These are phyloP conservation scores for Amoeboaphelidium occidentale DNA, from an alignment of 371 early-diverging fungal species.

Conservation along the genomic window DNA sequence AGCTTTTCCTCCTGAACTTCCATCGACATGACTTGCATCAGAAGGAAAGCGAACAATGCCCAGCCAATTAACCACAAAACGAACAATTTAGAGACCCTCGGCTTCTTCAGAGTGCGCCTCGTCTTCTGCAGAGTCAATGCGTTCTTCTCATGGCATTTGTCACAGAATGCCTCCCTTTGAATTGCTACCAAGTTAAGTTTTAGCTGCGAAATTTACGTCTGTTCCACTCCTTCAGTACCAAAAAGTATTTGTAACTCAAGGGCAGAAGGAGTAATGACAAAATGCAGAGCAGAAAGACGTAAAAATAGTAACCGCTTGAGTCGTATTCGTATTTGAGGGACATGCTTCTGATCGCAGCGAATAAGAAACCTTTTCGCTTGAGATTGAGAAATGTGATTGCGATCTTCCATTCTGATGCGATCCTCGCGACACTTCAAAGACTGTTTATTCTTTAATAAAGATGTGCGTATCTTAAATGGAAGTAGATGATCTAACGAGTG, in stretches of 20 bases:
- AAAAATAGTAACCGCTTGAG: neutral
- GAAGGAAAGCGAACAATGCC: slow-evolving; percentile 41
- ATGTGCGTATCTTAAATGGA: no score
- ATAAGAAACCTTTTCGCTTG: no score
- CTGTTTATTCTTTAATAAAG: no score
- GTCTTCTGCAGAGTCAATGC: neutral
- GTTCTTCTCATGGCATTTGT: neutral
- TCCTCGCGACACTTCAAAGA: no score
- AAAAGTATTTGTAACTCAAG: neutral
- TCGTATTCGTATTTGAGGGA: neutral
- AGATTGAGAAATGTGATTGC: no score
- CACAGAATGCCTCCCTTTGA: neutral
- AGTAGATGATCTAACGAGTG: no score
- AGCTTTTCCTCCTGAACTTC: slow-evolving; percentile 28
- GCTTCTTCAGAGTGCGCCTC: neutral
- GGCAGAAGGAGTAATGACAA: neutral
- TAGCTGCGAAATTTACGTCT: neutral
- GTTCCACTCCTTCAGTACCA: neutral
- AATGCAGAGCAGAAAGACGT: neutral
- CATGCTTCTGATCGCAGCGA: neutral
- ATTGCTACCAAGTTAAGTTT: neutral
- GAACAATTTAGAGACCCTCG: neutral
- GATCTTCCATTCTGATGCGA: no score
- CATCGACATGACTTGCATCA: slow-evolving; percentile 46
- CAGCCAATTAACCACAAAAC: slow-evolving; percentile 18